Evolutionary conservation across 768 basidiomycete genomes (phyloP).

Genomic region (Pleurotus pulmonarius): DNA sequence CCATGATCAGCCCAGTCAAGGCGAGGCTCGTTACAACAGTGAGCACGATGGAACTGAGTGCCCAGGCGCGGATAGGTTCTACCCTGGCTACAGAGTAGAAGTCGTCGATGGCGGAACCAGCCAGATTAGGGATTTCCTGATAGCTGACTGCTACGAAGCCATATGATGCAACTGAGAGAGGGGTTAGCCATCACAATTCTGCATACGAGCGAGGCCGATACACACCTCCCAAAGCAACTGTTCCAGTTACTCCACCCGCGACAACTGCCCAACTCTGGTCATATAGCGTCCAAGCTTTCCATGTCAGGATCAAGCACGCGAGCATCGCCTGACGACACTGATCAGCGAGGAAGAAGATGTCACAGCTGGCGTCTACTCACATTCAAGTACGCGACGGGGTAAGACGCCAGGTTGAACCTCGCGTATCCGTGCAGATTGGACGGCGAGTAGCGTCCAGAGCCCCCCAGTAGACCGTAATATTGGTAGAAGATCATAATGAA

Average conservation of each 20-base stretch:
- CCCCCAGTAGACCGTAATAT: background rate
- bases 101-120: background rate
- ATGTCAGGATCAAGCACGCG: background rate
- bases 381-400: background rate
- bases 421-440: background rate
- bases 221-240: background rate
- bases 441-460: background rate
- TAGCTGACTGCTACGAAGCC: background rate
- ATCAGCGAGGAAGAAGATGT: background rate
- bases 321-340: background rate
- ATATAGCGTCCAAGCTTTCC: background rate
- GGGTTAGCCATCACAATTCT: background rate
- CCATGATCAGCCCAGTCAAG: background rate
- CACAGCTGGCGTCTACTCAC: background rate
- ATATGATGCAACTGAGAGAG: background rate
- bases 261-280: background rate
- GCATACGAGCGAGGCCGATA: background rate
- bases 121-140: background rate
- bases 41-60: background rate
- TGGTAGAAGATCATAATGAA: conserved; percentile 4
- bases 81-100: background rate
- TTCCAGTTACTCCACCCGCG: background rate
- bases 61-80: background rate
- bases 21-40: background rate
- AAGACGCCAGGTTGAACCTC: background rate